Percentiles rank a stretch among this genome's conserved stretches.
Evolutionary conservation across 2,329 filamentous ascomycete genomes (phyloP).

Genomic region (Magnaporthiopsis rhizophila): DNA sequence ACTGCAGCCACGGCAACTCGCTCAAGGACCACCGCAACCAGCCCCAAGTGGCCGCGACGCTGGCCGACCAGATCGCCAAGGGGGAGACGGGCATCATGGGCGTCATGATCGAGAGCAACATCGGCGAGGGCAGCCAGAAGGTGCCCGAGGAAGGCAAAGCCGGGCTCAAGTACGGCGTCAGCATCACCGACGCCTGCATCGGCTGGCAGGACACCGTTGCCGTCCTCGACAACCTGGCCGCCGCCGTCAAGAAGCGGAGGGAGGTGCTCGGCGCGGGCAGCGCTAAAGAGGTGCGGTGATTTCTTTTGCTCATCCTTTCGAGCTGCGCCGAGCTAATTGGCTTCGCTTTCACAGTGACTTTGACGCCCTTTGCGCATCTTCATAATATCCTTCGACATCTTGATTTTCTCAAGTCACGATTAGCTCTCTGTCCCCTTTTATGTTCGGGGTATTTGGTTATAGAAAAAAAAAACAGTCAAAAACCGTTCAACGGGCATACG

Average conservation of each 20-base stretch:
- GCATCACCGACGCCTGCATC: conserved; percentile 95
- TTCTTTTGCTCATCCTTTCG: background rate
- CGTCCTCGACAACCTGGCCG: conserved; percentile 71
- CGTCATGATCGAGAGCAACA: conserved; percentile 98
- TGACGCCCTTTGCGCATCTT: background rate
- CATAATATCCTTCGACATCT: background rate
- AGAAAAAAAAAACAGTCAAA: background rate
- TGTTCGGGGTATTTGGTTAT: background rate
- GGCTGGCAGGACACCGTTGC: conserved; percentile 79
- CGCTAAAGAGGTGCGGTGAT: background rate
- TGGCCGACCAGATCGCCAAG: conserved; percentile 77
- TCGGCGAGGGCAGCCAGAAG: conserved; percentile 91
- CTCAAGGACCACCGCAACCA: conserved; percentile 96
- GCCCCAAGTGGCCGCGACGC: conserved; percentile 75
- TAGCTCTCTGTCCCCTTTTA: background rate
- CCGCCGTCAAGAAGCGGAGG: conserved; percentile 69
- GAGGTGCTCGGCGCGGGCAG: conserved; percentile 23
- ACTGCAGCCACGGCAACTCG: conserved; percentile 86
- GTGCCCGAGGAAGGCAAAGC: conserved; percentile 78
- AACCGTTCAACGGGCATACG: background rate
- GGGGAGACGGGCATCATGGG: conserved; percentile 89
- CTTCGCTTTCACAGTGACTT: background rate
- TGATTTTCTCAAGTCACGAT: background rate
- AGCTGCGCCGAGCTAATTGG: background rate
- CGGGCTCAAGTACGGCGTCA: conserved; percentile 86